Evolutionary conservation across 345 rosid species (phyloP).

Genomic region (Aquilaria sinensis): DNA sequence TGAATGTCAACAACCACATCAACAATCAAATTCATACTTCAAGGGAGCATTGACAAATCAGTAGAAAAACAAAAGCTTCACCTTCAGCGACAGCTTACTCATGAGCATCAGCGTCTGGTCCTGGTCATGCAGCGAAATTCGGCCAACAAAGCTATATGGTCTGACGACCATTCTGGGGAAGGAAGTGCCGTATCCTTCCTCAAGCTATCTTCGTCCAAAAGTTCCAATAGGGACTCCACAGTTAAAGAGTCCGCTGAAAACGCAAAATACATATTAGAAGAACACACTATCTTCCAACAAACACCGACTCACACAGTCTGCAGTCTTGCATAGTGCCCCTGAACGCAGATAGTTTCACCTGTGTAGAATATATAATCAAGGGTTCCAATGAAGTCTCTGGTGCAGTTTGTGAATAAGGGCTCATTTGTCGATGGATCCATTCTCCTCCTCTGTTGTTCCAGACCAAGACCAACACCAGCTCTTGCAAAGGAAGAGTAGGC

Average conservation of each 20-base stretch:
- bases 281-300: constrained; percentile 4
- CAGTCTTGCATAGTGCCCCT: too few species aligned
- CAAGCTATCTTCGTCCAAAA: constrained; percentile 66
- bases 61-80: too few species aligned
- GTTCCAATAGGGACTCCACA: constrained; percentile 66
- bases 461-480: constrained; percentile 33
- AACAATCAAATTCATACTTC: too few species aligned
- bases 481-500: constrained; percentile 67
- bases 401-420: constrained; percentile 64
- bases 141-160: constrained; percentile 64
- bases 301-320: constrained; percentile 3
- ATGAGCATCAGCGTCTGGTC: constrained; percentile 44
- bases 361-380: constrained; percentile 70
- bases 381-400: constrained; percentile 58
- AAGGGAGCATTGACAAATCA: too few species aligned
- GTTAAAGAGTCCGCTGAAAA: constrained; percentile 57
- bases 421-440: constrained; percentile 59
- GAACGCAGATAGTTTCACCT: constrained; percentile 25
- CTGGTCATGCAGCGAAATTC: constrained; percentile 72
- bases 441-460: constrained; percentile 51
- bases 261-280: neutral
- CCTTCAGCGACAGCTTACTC: constrained; percentile 14
- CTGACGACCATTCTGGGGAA: constrained; percentile 73
- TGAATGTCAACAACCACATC: too few species aligned
- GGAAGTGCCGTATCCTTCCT: constrained; percentile 78